Percentiles rank a stretch among this genome's conserved stretches.
These are phyloP conservation scores for Starmerella apicola DNA, from an alignment of 805 yeast species.

Conservation along the genomic window DNA sequence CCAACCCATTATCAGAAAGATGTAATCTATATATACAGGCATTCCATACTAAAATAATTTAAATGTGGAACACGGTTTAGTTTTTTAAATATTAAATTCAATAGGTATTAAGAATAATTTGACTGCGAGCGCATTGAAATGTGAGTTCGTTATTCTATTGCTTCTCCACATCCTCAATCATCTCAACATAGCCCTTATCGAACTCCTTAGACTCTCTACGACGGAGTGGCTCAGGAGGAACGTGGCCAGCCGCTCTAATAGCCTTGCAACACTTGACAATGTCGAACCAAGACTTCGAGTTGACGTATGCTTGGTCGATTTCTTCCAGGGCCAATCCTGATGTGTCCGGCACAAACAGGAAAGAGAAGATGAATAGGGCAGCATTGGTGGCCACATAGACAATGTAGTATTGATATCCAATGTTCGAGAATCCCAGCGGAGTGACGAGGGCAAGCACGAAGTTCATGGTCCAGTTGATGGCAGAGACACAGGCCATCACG, in stretches of 20 bases:
- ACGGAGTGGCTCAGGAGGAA: conserved; percentile 9
- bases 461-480: conserved; percentile 46
- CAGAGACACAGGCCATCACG: conserved; percentile 44
- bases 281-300: conserved; percentile 14
- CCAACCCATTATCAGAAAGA: no score
- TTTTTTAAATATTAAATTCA: no score
- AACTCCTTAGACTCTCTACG: conserved; percentile 2
- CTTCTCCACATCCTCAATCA: conserved; percentile 6
- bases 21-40: no score
- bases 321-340: conserved; percentile 49
- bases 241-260: conserved; percentile 10
- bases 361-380: conserved; percentile 34
- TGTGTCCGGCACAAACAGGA: conserved; percentile 46
- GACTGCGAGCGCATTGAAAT: no score
- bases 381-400: conserved; percentile 46
- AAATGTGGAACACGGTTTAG: no score
- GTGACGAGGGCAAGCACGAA: conserved; percentile 43
- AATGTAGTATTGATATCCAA: conserved; percentile 44
- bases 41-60: no score
- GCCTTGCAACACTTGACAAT: conserved; percentile 12
- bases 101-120: no score
- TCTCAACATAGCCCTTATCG: conserved; percentile 7
- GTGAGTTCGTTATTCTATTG: no score
- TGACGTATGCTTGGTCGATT: conserved; percentile 29
- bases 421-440: conserved; percentile 39